Conservation (phyloP, 176 grass and related monocot species). For the Chloris gayana region DNA sequence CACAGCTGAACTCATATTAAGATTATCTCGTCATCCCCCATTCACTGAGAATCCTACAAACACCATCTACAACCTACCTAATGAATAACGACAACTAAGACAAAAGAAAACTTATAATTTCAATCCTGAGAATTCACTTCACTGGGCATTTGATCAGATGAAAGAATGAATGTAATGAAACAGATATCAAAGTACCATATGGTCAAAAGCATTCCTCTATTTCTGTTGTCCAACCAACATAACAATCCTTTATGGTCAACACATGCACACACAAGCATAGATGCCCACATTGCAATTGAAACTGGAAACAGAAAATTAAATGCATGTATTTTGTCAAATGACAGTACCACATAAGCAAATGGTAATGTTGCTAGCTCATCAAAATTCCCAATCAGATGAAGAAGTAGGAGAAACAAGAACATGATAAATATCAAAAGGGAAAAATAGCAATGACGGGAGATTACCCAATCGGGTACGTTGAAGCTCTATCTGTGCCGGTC, state of each 20-base stretch:
- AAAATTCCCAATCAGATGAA: neutral
- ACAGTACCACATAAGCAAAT: neutral
- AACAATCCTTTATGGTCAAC: too few species aligned
- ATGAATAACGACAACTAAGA: neutral
- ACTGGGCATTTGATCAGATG: neutral
- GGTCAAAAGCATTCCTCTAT: too few species aligned
- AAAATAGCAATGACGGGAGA: slow-evolving; percentile 10
- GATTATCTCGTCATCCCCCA: neutral
- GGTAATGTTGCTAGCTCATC: neutral
- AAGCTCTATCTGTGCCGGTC: slow-evolving; percentile 78
- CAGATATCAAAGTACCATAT: neutral
- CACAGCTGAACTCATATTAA: neutral
- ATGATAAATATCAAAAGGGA: neutral
- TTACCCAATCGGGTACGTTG: slow-evolving; percentile 85
- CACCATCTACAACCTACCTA: neutral
- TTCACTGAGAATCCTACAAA: neutral
- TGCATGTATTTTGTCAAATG: neutral
- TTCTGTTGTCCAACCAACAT: too few species aligned
- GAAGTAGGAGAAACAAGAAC: neutral
- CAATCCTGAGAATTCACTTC: neutral
- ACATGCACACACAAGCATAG: neutral
- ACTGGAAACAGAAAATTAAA: neutral
- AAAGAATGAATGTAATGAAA: neutral
- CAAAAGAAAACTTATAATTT: neutral
- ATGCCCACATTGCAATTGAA: neutral